Conservation (phyloP, 768 basidiomycete genomes). For the Mycena capillaripes region DNA sequence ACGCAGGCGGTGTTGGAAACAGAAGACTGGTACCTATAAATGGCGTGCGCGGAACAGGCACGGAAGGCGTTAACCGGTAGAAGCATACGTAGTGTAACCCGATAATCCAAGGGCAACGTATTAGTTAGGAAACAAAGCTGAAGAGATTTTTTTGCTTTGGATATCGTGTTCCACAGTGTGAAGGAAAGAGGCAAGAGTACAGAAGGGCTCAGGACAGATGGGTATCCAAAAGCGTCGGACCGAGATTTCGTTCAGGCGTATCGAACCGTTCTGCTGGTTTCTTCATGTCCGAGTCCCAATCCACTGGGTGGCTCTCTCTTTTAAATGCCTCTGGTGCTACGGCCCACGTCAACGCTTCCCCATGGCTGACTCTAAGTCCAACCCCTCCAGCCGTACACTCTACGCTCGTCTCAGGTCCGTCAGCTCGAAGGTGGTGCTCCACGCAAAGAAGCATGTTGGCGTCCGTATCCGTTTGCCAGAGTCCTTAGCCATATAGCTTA, state of each 20-base stretch:
- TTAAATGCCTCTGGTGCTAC: conserved; percentile 28
- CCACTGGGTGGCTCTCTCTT: conserved; percentile 24
- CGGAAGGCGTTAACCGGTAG: background rate
- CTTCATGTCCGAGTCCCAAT: conserved; percentile 21
- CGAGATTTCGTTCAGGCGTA: conserved; percentile 2
- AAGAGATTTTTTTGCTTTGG: background rate
- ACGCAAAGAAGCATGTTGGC: conserved; percentile 77
- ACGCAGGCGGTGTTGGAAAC: background rate
- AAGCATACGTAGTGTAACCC: background rate
- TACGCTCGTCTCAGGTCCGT: conserved; percentile 45
- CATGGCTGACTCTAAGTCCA: conserved; percentile 32
- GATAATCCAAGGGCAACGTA: background rate
- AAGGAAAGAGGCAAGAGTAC: background rate
- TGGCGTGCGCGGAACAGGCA: conserved; percentile 11
- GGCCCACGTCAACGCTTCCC: conserved; percentile 28
- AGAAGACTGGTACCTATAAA: conserved; percentile 15
- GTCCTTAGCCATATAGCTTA: conserved; percentile 47
- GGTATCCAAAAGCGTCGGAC: background rate
- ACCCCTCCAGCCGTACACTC: conserved; percentile 7
- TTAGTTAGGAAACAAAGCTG: background rate
- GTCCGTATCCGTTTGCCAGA: conserved; percentile 38
- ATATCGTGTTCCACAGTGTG: background rate
- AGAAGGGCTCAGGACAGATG: background rate
- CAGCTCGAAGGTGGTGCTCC: conserved; percentile 56
- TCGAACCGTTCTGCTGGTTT: conserved; percentile 26